Evolutionary conservation across 495 filamentous ascomycete genomes (phyloP).

Genomic region (Neurospora discreta): DNA sequence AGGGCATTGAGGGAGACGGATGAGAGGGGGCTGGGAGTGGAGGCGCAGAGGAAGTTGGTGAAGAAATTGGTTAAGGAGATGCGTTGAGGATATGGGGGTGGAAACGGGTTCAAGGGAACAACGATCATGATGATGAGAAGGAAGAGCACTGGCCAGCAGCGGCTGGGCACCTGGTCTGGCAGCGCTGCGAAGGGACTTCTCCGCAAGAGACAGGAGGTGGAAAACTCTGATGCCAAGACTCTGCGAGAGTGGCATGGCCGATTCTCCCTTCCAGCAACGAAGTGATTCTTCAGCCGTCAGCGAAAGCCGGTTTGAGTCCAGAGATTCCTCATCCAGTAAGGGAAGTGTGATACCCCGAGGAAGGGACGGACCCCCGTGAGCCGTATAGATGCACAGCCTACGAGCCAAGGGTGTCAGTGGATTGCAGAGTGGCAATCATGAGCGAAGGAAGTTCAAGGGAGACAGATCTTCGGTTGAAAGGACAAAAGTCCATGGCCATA

Average conservation of each 20-base stretch:
- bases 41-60: constrained; percentile 73
- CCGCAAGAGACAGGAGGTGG: background rate
- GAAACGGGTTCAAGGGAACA: background rate
- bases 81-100: constrained; percentile 14
- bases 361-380: background rate
- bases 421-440: background rate
- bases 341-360: background rate
- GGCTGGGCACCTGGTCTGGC: background rate
- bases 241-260: background rate
- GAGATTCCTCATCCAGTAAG: background rate
- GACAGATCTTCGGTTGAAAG: background rate
- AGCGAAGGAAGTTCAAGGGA: background rate
- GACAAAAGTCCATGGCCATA: background rate
- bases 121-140: background rate
- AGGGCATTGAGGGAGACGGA: constrained; percentile 69
- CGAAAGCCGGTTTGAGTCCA: background rate
- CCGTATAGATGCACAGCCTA: background rate
- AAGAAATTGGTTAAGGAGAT: constrained; percentile 45
- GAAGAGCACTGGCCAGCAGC: background rate
- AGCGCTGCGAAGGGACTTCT: background rate
- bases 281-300: too few relatives aligned
- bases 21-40: constrained; percentile 48
- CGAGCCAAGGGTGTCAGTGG: background rate
- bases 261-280: background rate
- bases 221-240: background rate